These are phyloP conservation scores for Lactifluus volemus DNA, from an alignment of 768 basidiomycete species.

Conservation along the genomic window DNA sequence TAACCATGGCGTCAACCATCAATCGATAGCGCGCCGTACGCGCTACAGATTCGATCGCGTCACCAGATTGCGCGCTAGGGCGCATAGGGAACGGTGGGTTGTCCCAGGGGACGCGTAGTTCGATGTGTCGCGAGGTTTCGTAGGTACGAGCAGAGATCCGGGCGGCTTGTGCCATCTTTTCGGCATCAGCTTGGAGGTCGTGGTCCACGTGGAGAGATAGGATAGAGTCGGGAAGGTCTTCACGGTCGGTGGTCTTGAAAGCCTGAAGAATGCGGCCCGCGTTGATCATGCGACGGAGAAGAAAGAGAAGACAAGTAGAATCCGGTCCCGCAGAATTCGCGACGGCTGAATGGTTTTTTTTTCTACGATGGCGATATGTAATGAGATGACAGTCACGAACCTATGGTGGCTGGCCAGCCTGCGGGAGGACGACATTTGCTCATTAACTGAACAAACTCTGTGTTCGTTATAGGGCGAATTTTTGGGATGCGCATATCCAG, in stretches of 20 bases:
- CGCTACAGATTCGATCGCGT: slow-evolving; percentile 46
- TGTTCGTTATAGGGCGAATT: slow-evolving; percentile 10
- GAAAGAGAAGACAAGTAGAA: slow-evolving; percentile 69
- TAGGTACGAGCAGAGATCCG: slow-evolving; percentile 32
- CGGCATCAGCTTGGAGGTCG: slow-evolving; percentile 51
- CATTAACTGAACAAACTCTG: slow-evolving; percentile 45
- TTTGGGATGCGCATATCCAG: not conserved
- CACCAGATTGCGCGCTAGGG: slow-evolving; percentile 36
- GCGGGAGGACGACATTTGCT: slow-evolving; percentile 37
- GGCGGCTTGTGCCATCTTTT: slow-evolving; percentile 45
- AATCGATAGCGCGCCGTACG: slow-evolving; percentile 50
- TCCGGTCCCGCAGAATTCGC: slow-evolving; percentile 81
- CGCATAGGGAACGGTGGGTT: slow-evolving; percentile 38
- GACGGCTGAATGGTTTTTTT: slow-evolving; percentile 39
- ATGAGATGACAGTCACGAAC: slow-evolving; percentile 24
- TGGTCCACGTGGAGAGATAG: slow-evolving; percentile 65
- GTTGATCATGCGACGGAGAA: slow-evolving; percentile 34
- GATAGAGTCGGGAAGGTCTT: slow-evolving; percentile 20
- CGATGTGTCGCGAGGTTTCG: slow-evolving; percentile 38
- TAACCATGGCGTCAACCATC: slow-evolving; percentile 41
- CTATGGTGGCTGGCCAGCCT: slow-evolving; percentile 43
- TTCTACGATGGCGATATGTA: not conserved
- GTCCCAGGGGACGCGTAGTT: slow-evolving; percentile 50
- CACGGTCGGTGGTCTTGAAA: too few species aligned
- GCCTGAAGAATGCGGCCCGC: too few species aligned